Percentiles rank a stretch among this genome's conserved stretches.
Evolutionary conservation across 2,329 filamentous ascomycete species (phyloP).

Genomic region (Colletotrichum theobromicola): DNA sequence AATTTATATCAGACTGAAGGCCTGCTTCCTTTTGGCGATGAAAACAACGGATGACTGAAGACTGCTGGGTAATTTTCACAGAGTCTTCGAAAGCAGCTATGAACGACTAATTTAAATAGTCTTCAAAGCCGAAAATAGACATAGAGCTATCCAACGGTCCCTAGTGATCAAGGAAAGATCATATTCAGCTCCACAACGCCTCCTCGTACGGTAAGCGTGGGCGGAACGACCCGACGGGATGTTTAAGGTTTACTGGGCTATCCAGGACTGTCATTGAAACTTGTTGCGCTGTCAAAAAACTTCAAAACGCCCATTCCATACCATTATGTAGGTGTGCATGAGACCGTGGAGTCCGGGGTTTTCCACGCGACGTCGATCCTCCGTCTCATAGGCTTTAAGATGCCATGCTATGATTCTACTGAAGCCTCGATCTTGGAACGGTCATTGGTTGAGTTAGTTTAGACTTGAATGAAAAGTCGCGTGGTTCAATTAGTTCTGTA

Average conservation of each 20-base stretch:
- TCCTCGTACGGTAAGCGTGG: neutral
- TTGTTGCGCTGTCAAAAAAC: neutral
- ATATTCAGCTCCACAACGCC: neutral
- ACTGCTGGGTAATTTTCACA: neutral
- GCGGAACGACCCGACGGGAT: neutral
- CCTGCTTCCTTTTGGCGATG: neutral
- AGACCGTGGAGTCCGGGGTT: neutral
- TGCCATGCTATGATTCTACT: neutral
- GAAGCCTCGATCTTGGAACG: neutral
- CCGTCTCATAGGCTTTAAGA: neutral
- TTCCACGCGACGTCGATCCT: neutral
- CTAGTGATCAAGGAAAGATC: neutral
- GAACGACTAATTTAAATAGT: neutral
- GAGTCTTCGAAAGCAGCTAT: neutral
- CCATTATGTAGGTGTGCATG: neutral
- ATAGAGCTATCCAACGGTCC: neutral
- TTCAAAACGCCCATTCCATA: neutral
- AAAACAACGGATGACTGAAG: neutral
- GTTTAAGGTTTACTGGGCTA: neutral
- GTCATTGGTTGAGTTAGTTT: neutral
- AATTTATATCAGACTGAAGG: neutral
- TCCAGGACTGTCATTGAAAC: neutral
- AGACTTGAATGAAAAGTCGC: neutral
- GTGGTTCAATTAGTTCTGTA: neutral
- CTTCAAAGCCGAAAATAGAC: neutral